Evolutionary conservation across 2,329 filamentous ascomycete genomes (phyloP).

Genomic region (Colletotrichum phormii): DNA sequence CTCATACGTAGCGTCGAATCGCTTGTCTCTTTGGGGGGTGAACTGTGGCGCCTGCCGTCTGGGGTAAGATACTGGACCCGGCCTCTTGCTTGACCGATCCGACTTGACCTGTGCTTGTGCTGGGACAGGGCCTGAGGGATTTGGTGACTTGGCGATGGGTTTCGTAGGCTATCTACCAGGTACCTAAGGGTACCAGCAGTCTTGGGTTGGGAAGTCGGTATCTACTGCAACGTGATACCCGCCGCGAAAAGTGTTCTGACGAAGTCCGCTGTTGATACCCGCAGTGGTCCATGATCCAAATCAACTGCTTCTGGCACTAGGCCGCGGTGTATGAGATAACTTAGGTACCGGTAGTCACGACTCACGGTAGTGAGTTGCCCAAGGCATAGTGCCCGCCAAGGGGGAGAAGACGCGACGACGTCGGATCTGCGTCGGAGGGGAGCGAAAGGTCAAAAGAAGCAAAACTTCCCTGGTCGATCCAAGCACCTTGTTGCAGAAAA

Average conservation of each 20-base stretch:
- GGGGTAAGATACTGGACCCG: slow-evolving; percentile 31
- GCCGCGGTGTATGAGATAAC: not conserved
- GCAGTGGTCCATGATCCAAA: not conserved
- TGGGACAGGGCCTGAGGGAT: slow-evolving; percentile 4
- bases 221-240: not conserved
- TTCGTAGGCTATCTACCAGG: not conserved
- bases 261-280: not conserved
- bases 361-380: not conserved
- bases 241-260: not conserved
- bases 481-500: slow-evolving; percentile 6
- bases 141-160: not conserved
- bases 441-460: slow-evolving; percentile 8
- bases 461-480: slow-evolving; percentile 4
- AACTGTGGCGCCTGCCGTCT: slow-evolving; percentile 27
- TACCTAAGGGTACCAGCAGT: not conserved
- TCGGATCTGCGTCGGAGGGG: slow-evolving; percentile 6
- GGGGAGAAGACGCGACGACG: not conserved
- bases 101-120: slow-evolving; percentile 11
- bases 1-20: slow-evolving; percentile 16
- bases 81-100: slow-evolving; percentile 25
- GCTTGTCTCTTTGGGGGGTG: slow-evolving; percentile 8
- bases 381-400: not conserved
- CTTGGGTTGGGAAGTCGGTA: not conserved
- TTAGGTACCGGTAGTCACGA: not conserved
- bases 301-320: not conserved